phyloP scores from a whole-genome alignment of 2,329 filamentous ascomycete species.

The Fusarium piperis region DNA sequence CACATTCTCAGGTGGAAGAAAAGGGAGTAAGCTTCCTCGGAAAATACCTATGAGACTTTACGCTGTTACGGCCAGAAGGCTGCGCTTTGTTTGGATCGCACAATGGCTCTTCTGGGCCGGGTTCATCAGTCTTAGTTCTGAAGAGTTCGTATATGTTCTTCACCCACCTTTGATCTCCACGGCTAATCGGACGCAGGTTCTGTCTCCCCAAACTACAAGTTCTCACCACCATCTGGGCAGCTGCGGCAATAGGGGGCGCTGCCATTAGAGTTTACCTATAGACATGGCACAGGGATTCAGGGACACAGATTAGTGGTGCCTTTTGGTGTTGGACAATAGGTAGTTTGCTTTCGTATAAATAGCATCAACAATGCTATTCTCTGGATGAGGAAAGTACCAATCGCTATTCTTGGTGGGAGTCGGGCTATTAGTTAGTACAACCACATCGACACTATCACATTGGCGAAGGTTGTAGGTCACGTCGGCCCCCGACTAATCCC shows the following conservation, averaged over 20 bases:
- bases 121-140: constrained; percentile 11
- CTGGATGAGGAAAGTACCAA: too few relatives aligned
- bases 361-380: too few relatives aligned
- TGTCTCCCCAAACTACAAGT: neutral
- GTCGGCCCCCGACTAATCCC: too few relatives aligned
- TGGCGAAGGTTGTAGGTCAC: too few relatives aligned
- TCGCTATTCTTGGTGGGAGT: too few relatives aligned
- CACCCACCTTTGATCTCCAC: neutral
- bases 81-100: neutral
- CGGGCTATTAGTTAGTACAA: too few relatives aligned
- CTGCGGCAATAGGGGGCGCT: neutral
- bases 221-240: neutral
- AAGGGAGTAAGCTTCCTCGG: fast-evolving
- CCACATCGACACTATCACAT: too few relatives aligned
- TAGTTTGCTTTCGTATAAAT: too few relatives aligned
- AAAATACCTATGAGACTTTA: neutral
- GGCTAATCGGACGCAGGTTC: neutral
- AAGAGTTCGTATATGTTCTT: neutral
- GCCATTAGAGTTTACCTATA: neutral
- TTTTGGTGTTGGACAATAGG: too few relatives aligned
- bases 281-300: neutral
- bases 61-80: neutral
- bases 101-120: constrained; percentile 29
- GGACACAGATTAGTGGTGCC: neutral
- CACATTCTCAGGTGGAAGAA: neutral